These are phyloP conservation scores for Mortierella antarctica DNA, from an alignment of 192 early-diverging fungal species.

Conservation along the genomic window DNA sequence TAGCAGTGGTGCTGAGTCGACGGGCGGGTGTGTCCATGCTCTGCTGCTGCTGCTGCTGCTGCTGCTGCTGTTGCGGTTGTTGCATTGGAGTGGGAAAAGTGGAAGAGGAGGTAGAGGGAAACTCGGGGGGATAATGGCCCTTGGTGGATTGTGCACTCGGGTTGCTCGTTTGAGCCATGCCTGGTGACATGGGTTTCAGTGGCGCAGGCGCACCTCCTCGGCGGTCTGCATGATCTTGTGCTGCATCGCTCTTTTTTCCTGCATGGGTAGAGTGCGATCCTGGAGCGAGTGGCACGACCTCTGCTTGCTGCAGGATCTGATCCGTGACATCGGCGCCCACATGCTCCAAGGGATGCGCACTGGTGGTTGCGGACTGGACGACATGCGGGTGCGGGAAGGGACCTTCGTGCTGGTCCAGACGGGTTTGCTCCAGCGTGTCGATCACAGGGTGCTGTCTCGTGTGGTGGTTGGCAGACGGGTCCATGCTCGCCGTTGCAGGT, in stretches of 20 bases:
- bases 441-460: conserved; percentile 18
- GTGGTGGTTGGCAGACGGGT: not conserved
- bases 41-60: not conserved
- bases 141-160: too few relatives aligned
- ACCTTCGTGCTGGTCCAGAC: conserved; percentile 19
- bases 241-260: not conserved
- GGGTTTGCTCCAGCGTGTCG: conserved; percentile 31
- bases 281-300: conserved; percentile 6
- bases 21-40: not conserved
- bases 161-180: too few relatives aligned
- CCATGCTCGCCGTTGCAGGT: too few relatives aligned
- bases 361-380: not conserved
- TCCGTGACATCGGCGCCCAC: conserved; percentile 16
- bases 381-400: conserved; percentile 11
- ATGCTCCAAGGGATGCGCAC: not conserved
- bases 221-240: too few relatives aligned
- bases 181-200: too few relatives aligned
- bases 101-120: too few relatives aligned
- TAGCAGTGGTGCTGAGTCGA: conserved; percentile 13
- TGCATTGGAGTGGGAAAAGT: not conserved
- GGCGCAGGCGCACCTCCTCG: too few relatives aligned
- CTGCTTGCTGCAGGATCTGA: conserved; percentile 22
- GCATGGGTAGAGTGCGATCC: not conserved
- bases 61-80: not conserved
- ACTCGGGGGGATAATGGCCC: too few relatives aligned